These are phyloP conservation scores for Malus hybrid DNA, from an alignment of 331 rosid species.

Conservation along the genomic window DNA sequence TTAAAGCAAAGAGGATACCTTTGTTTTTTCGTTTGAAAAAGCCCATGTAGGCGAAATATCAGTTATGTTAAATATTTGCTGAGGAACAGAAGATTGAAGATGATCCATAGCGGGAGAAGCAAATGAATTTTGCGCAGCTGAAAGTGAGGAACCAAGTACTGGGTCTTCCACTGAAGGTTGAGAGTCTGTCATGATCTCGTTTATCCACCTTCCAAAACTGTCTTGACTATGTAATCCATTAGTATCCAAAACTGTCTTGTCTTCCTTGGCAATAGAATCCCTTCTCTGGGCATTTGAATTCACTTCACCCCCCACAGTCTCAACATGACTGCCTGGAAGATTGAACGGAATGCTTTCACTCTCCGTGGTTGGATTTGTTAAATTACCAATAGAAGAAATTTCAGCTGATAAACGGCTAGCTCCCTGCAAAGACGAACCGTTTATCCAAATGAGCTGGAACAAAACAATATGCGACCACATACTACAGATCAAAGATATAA, in stretches of 20 bases:
- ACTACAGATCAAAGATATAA: neutral
- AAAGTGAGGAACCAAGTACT: conserved; percentile 42
- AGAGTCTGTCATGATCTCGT: conserved; percentile 46
- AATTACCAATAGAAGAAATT: conserved; percentile 27
- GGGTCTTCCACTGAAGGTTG: conserved; percentile 46
- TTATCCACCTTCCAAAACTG: conserved; percentile 87
- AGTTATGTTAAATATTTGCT: conserved; percentile 63
- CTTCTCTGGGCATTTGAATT: conserved; percentile 32
- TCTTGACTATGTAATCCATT: conserved; percentile 67
- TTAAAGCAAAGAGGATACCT: conserved; percentile 45
- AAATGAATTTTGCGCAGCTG: conserved; percentile 36
- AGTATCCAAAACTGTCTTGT: conserved; percentile 25
- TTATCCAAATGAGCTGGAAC: neutral
- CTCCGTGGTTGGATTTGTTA: conserved; percentile 26
- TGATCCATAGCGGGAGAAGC: conserved; percentile 33
- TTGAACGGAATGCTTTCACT: conserved; percentile 23
- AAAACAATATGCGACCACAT: neutral
- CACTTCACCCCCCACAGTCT: conserved; percentile 28
- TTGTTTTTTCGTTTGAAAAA: conserved; percentile 69
- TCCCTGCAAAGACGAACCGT: conserved; percentile 41
- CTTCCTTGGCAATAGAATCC: conserved; percentile 23
- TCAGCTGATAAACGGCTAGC: conserved; percentile 30
- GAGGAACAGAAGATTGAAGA: conserved; percentile 49
- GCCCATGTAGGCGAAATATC: conserved; percentile 81
- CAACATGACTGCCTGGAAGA: conserved; percentile 33